phyloP scores from a whole-genome alignment of 169 alveolate genomes.

The Plasmodium gallinaceum region DNA sequence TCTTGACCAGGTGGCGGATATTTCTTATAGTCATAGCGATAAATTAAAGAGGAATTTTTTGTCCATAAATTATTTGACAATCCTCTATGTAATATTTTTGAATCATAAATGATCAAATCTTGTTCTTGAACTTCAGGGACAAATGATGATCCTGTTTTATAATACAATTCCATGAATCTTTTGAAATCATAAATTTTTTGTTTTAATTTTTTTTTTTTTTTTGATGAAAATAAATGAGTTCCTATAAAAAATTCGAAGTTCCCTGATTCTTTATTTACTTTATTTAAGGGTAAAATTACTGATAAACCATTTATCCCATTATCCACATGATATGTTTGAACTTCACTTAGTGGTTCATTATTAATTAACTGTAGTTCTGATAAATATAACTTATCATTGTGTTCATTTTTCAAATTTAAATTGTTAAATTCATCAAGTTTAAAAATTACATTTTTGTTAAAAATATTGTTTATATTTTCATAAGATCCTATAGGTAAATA shows the following conservation, averaged over 20 bases:
- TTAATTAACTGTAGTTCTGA: constrained; percentile 64
- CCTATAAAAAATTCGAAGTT: constrained; percentile 69
- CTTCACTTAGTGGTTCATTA: constrained; percentile 69
- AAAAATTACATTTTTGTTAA: constrained; percentile 26
- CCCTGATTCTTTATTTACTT: constrained; percentile 61
- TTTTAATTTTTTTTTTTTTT: constrained; percentile 29
- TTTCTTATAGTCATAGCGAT: constrained; percentile 65
- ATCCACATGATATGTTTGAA: constrained; percentile 63
- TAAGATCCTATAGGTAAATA: constrained; percentile 57
- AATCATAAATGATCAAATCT: constrained; percentile 64
- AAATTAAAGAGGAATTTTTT: constrained; percentile 57
- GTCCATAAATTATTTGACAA: constrained; percentile 68
- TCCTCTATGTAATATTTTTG: constrained; percentile 64
- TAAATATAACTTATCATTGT: constrained; percentile 44
- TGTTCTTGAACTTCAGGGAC: constrained; percentile 46
- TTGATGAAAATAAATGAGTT: constrained; percentile 67
- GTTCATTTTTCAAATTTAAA: constrained; percentile 15
- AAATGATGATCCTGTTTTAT: constrained; percentile 65
- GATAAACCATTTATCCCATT: constrained; percentile 57
- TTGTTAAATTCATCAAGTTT: constrained; percentile 17
- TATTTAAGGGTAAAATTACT: constrained; percentile 48
- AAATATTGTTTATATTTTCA: constrained; percentile 12
- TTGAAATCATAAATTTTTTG: constrained; percentile 20
- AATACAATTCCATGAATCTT: constrained; percentile 40
- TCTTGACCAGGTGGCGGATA: constrained; percentile 77